A percentile compares a stretch with the other conserved stretches of the same genome.
These are phyloP conservation scores for Schizothecium vesticola DNA, from an alignment of 495 filamentous ascomycete species.

Conservation along the genomic window DNA sequence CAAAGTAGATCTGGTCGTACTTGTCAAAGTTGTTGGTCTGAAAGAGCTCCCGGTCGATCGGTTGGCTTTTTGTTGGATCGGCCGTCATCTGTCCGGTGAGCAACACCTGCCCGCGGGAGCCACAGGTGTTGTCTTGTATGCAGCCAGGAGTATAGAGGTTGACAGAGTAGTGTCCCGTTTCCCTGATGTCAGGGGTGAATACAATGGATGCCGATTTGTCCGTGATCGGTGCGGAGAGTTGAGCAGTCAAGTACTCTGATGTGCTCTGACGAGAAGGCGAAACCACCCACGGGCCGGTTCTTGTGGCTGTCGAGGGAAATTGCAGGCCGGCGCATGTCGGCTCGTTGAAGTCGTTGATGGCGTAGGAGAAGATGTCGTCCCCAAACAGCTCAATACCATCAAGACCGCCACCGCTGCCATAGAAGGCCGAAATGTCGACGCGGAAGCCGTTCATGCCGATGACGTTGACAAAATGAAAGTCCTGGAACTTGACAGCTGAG, in stretches of 20 bases:
- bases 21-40: constrained; percentile 95
- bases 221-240: constrained; percentile 47
- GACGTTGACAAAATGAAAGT: constrained; percentile 83
- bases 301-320: constrained; percentile 58
- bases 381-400: constrained; percentile 87
- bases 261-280: constrained; percentile 55
- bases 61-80: constrained; percentile 38
- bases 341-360: constrained; percentile 82
- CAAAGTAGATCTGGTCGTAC: constrained; percentile 84
- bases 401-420: constrained; percentile 80
- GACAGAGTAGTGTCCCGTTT: constrained; percentile 85
- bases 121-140: constrained; percentile 68
- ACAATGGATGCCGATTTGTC: constrained; percentile 57
- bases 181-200: constrained; percentile 82
- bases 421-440: constrained; percentile 79
- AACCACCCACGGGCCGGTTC: constrained; percentile 68
- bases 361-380: constrained; percentile 79
- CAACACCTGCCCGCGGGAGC: constrained; percentile 67
- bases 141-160: constrained; percentile 90
- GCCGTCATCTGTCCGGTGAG: constrained; percentile 66
- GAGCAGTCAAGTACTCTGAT: constrained; percentile 70
- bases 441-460: constrained; percentile 87
- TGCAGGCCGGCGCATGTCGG: constrained; percentile 67
- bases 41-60: constrained; percentile 53
- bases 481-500: constrained; percentile 61